Evolutionary conservation across 257 asterid species (phyloP).

Genomic region (Primulina eburnea): DNA sequence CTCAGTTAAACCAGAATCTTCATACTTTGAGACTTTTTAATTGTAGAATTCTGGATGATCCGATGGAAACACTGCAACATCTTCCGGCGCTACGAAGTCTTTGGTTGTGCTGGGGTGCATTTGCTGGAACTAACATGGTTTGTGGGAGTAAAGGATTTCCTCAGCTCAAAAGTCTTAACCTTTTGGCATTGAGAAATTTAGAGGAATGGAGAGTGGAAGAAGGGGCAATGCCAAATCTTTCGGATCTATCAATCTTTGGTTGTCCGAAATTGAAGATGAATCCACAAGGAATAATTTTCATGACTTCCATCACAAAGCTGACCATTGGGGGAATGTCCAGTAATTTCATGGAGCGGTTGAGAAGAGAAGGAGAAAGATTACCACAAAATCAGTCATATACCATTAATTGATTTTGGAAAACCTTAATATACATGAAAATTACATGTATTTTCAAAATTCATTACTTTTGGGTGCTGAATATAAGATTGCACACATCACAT

Average conservation of each 20-base stretch:
- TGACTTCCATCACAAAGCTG: too few relatives aligned
- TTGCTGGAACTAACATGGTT: not conserved
- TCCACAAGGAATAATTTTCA: too few relatives aligned
- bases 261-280: not conserved
- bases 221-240: slow-evolving; percentile 27
- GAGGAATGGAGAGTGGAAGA: slow-evolving; percentile 21
- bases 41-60: slow-evolving; percentile 5
- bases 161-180: not conserved
- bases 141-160: slow-evolving; percentile 18
- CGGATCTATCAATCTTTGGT: accelerated
- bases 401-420: too few relatives aligned
- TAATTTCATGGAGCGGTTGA: too few relatives aligned
- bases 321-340: too few relatives aligned
- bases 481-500: too few relatives aligned
- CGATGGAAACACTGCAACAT: slow-evolving; percentile 1
- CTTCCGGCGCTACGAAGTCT: not conserved
- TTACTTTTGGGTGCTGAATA: too few relatives aligned
- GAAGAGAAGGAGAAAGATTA: too few relatives aligned
- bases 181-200: accelerated
- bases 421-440: too few relatives aligned
- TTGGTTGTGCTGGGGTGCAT: not conserved
- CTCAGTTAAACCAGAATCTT: not conserved
- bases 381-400: too few relatives aligned
- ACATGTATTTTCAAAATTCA: too few relatives aligned
- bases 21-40: not conserved